phyloP scores from a whole-genome alignment of 2,329 filamentous ascomycete species.

The Aspergillus spinulosporus region DNA sequence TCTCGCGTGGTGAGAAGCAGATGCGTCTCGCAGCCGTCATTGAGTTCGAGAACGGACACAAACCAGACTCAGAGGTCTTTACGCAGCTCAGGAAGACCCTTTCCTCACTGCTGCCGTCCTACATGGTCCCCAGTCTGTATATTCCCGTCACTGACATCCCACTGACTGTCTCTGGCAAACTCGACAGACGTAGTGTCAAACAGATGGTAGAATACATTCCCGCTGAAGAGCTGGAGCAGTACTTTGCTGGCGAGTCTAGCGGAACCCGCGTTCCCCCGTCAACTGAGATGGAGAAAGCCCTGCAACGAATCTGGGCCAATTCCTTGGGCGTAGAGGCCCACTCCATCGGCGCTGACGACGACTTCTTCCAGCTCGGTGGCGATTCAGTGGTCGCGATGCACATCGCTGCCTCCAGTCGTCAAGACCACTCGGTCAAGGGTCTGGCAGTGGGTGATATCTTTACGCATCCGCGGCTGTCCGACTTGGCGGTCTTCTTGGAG shows the following conservation, averaged over 20 bases:
- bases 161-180: background rate
- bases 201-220: background rate
- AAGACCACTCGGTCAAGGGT: background rate
- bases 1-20: background rate
- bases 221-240: background rate
- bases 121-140: background rate
- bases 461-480: background rate
- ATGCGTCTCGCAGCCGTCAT: background rate
- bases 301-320: background rate
- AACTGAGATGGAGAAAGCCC: background rate
- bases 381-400: background rate
- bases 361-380: background rate
- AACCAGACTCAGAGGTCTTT: background rate
- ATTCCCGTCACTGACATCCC: background rate
- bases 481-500: background rate
- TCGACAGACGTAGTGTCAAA: background rate
- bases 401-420: background rate
- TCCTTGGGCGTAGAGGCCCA: background rate
- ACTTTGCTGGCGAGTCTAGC: background rate
- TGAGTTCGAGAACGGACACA: background rate
- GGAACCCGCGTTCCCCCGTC: background rate
- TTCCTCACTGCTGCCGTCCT: background rate
- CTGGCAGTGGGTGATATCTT: constrained; percentile 1
- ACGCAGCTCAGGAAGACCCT: background rate
- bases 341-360: background rate